Base-by-base conservation (phyloP, 805 yeast species). In the Ogataea paraovalis region DNA sequence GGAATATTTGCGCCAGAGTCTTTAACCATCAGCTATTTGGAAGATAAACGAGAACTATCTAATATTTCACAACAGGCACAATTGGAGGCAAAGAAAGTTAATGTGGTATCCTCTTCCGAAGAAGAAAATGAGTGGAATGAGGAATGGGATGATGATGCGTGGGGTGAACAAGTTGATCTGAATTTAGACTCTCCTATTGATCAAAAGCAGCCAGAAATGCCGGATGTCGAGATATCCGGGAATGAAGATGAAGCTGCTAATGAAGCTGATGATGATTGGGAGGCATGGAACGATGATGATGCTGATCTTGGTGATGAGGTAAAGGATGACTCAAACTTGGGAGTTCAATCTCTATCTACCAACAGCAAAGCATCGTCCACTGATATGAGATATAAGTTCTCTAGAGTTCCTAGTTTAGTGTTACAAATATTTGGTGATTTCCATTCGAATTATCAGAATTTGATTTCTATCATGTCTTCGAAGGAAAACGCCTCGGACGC, bases 241-340 rank as follows among this genome's bases (percentile, higher is more conserved):
- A 16, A 19, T 21, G 40, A 43, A 14, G 44, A n/a, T 12, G 41
- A 44, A 16, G 47, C 16, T n/a, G 45, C 14, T 25, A 47, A 43
- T 21, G 54, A 51, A 2, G 55, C 44, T 28, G 55, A 50, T 4
- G 54, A 51, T 39, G 66, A 50, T 9, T 57, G 62, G 60, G 66
- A 53, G 32, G 56, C 58, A 12, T 62, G 66, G 66, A 49, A 55
- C 37, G 56, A 56, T 4, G 65, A 58, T 8, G 66, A 61, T 30
- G 62, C 49, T 12, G 39, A 44, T 38, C 55, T 54, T 14, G 65
- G 55, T 40, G 61, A 47, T 9, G 55, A 46, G 21, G 33, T 57
- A 34, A 47, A 52, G 27, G 49, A 43, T 25, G 32, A 41, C 3
- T 38, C 42, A 7, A 46, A 47, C 28, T 28, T 51, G 19, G 59